Base-by-base conservation (phyloP, 768 basidiomycete genomes). In the Termitomyces titanicus region DNA sequence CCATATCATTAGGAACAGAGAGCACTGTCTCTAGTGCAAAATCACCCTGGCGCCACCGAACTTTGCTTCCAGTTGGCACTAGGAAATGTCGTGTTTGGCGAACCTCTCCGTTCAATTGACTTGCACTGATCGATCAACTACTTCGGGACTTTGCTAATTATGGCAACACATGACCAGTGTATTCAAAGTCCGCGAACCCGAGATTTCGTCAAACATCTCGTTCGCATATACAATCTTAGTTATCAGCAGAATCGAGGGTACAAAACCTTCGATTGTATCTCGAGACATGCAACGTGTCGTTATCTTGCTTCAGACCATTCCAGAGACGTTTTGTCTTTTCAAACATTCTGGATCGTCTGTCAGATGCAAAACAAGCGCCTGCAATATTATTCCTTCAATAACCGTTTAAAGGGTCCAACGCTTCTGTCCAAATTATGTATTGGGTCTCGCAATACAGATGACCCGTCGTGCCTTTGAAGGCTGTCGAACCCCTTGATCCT, bases 171-270 rank as follows among this genome's bases (percentile, higher is more conserved):
- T 56, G 43, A 58, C 50, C 55, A 45, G 49, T 42, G n/a, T 39
- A 52, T 61, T 63, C 15, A 22, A 53, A 56, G 50, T 56, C 62
- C 62, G 62, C 62, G 62, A 63, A 53, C 18, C 24, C 37, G 47
- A 35, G 12, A 46, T 8, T 13, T n/a, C n/a, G 12, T 18, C 18
- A 38, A 34, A 5, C 48, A 31, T 48, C 47, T 24, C 50, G 35
- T 42, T 48, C 47, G 31, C 46, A 45, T 42, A 43, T 51, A 47
- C 25, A 43, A 51, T 53, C 27, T 22, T 56, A 29, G 55, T 54
- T 53, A 51, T 54, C 44, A 34, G 39, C 7, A 29, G 39, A 56
- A 56, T 58, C 54, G 35, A 51, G 59, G 44, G 56, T 52, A 47
- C 47, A 42, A 22, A 44, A 37, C 17, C 8, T 48, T 48, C n/a